phyloP scores from a whole-genome alignment of 805 yeast species.

The Myxozyma monticola region DNA sequence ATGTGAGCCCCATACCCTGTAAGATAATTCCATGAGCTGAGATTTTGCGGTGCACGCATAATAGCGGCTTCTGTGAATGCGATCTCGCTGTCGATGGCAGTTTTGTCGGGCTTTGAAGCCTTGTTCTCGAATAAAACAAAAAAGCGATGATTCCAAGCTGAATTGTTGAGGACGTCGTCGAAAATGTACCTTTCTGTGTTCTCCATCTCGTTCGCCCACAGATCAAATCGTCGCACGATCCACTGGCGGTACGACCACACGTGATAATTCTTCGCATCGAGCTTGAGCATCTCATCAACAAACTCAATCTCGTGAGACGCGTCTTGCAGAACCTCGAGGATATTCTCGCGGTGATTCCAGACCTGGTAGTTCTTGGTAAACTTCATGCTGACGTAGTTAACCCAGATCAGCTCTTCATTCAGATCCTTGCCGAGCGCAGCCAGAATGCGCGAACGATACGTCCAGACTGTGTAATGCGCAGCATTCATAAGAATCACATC shows the following conservation, averaged over 20 bases:
- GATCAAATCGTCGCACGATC: constrained; percentile 61
- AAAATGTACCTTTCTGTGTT: constrained; percentile 52
- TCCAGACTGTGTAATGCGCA: constrained; percentile 91
- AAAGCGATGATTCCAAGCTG: constrained; percentile 89
- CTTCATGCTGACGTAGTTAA: constrained; percentile 68
- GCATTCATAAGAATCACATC: constrained; percentile 67
- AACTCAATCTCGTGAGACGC: constrained; percentile 64
- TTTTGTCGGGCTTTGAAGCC: constrained; percentile 39
- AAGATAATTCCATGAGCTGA: constrained; percentile 83
- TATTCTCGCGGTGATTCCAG: constrained; percentile 78
- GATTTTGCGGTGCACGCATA: constrained; percentile 69
- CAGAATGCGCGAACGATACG: constrained; percentile 40
- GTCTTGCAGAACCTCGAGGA: constrained; percentile 20
- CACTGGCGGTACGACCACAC: constrained; percentile 94
- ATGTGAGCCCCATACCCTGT: constrained; percentile 45
- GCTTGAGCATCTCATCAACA: constrained; percentile 64
- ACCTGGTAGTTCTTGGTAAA: constrained; percentile 92
- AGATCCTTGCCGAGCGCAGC: constrained; percentile 39
- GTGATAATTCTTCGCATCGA: constrained; percentile 89
- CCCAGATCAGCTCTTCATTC: constrained; percentile 70
- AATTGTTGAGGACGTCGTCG: constrained; percentile 78
- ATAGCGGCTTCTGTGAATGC: constrained; percentile 48
- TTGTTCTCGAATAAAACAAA: constrained; percentile 51
- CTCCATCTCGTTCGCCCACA: constrained; percentile 53
- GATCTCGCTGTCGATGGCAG: not conserved